A percentile compares a stretch with the other conserved stretches of the same genome.
Conservation (phyloP, 331 rosid species). For the Dryas integrifolia region DNA sequence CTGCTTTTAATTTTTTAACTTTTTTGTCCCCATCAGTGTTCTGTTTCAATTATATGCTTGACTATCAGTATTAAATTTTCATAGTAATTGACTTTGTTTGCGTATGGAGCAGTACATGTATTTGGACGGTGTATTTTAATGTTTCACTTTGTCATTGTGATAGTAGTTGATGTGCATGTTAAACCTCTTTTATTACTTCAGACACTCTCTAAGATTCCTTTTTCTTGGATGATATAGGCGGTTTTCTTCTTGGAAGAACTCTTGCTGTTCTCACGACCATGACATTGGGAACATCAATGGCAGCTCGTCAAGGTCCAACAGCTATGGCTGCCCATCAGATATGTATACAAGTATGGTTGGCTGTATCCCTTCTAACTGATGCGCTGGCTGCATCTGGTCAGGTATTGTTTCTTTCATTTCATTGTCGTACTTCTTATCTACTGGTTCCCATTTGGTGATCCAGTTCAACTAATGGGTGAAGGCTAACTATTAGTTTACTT, state of each 20-base stretch:
- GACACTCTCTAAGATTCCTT: neutral
- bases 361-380: constrained; percentile 94
- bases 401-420: constrained; percentile 43
- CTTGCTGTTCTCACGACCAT: constrained; percentile 79
- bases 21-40: neutral
- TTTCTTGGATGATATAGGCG: constrained; percentile 56
- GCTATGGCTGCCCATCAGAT: constrained; percentile 99
- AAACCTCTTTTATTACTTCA: constrained; percentile 10
- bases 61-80: neutral
- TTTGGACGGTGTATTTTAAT: neutral
- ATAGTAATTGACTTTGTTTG: neutral
- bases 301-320: constrained; percentile 93
- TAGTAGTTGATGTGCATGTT: neutral
- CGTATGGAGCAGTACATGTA: neutral
- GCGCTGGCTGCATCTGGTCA: constrained; percentile 80
- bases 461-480: constrained; percentile 3
- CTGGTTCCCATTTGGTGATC: constrained; percentile 6
- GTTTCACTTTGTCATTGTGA: neutral
- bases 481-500: neutral
- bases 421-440: constrained; percentile 8
- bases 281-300: constrained; percentile 93
- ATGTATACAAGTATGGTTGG: constrained; percentile 98
- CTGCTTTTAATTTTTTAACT: constrained; percentile 3
- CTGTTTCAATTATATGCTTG: neutral
- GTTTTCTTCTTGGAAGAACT: constrained; percentile 90